These are phyloP conservation scores for Dimocarpus longan DNA, from an alignment of 345 rosid species.

Conservation along the genomic window DNA sequence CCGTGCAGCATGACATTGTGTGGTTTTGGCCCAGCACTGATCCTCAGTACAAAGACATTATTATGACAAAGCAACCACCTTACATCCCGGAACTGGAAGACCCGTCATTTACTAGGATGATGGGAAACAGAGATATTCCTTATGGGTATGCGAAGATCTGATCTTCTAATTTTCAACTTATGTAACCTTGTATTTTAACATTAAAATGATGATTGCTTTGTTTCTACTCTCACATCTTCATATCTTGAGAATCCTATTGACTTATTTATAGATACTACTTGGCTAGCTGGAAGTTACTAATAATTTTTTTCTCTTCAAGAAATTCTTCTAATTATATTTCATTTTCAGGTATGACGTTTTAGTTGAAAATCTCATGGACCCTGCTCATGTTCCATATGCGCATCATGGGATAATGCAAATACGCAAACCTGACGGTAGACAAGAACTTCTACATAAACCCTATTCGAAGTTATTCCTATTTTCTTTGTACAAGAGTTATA, in stretches of 20 bases:
- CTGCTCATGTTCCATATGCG: conserved; percentile 93
- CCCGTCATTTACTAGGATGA: conserved; percentile 61
- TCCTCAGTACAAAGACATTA: conserved; percentile 67
- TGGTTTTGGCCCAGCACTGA: conserved; percentile 96
- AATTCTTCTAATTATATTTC: neutral
- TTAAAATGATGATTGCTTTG: neutral
- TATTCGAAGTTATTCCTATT: neutral
- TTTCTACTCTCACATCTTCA: neutral
- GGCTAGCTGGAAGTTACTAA: too few species aligned
- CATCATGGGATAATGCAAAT: conserved; percentile 72
- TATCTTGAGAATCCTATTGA: neutral
- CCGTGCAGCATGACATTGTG: conserved; percentile 72
- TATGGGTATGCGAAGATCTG: conserved; percentile 55
- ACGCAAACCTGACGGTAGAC: conserved; percentile 41
- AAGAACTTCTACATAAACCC: conserved; percentile 16
- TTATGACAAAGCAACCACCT: conserved; percentile 69
- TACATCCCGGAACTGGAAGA: conserved; percentile 74
- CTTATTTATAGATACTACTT: too few species aligned
- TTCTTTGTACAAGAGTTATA: neutral
- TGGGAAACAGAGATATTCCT: conserved; percentile 77
- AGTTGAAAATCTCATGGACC: conserved; percentile 90
- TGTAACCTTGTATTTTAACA: neutral
- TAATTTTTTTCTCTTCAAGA: neutral
- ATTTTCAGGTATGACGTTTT: conserved; percentile 75
- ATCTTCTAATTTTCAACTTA: neutral